Evolutionary conservation across 139 green algal species (phyloP), one percentile per base, ranked within the genome.

Genomic region (Closterium sp.): DNA sequence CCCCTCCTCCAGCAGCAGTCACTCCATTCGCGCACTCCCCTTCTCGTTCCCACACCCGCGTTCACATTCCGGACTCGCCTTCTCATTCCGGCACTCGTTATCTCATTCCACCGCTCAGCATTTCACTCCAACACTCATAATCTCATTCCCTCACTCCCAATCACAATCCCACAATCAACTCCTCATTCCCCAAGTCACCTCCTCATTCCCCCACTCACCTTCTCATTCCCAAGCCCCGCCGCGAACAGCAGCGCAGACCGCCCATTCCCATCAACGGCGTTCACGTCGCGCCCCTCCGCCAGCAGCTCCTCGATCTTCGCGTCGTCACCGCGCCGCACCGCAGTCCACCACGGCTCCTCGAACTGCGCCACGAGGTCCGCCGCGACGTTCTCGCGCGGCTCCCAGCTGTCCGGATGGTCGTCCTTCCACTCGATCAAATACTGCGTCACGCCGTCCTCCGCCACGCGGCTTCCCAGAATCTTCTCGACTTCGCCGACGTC

Each of bases 341-440:
- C 86, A n/a, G 31, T 31, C 92, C 92, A 94, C 92, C 92, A 94
- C 42, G 85, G 73, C 62, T 93, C 89, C 70, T 92, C 89, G 89
- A 89, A 92, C 22, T 9, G 7, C 70, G 24, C 89, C 13, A 62
- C 93, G 1, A 96, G 9, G 88, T 96, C 94, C 86, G 90, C 32
- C 9, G 94, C 90, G 70, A 96, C 42, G 85, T 95, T 95, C 27
- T 91, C 93, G 31, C 31, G 85, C 29, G 93, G 94, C 89, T 95
- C 94, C 94, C 94, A 96, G 73, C 85, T 96, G 94, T 96, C 94
- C 2, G 88, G 85, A 38, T 95, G 70, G 31, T 95, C 94, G 85
- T 96, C 94, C 87, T 86, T 88, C 94, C 94, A 96, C 89, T 96
- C 24, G 31, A 96, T 91, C 24, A 96, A 70, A 89, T 96, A 96